Conservation (phyloP, 345 rosid genomes). For the Euphorbia pulcherrima region DNA sequence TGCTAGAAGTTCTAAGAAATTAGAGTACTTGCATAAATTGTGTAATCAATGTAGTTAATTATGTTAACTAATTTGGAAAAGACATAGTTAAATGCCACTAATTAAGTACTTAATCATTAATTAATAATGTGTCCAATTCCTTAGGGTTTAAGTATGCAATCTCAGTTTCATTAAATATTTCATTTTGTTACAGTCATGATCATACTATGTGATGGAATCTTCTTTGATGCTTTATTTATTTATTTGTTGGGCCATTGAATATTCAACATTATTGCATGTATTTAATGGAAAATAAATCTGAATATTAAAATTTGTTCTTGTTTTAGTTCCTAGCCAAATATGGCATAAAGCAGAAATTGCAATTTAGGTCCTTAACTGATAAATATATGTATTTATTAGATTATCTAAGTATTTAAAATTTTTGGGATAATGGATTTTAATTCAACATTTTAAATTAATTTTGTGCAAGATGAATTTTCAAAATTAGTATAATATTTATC, state of each 20-base stretch:
- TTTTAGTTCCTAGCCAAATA: too few relatives aligned
- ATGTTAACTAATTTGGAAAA: background rate
- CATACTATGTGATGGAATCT: conserved; percentile 4
- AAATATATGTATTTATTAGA: too few relatives aligned
- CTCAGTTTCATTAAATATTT: background rate
- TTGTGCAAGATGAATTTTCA: too few relatives aligned
- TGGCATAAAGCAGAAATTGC: too few relatives aligned
- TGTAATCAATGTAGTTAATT: background rate
- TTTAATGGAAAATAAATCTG: background rate
- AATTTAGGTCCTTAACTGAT: too few relatives aligned
- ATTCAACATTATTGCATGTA: background rate
- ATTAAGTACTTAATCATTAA: too few relatives aligned
- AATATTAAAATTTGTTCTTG: too few relatives aligned
- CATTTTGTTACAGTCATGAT: background rate
- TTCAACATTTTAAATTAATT: too few relatives aligned
- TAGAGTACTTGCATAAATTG: background rate
- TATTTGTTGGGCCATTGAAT: conserved; percentile 5
- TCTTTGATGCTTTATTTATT: background rate
- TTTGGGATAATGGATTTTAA: too few relatives aligned
- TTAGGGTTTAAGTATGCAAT: background rate
- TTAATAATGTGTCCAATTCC: background rate
- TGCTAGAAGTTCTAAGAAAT: too few relatives aligned
- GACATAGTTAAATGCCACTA: background rate
- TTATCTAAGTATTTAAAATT: too few relatives aligned
- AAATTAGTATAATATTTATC: too few relatives aligned